These are phyloP conservation scores for Ceriops zippeliana DNA, from an alignment of 345 rosid species.

Conservation along the genomic window DNA sequence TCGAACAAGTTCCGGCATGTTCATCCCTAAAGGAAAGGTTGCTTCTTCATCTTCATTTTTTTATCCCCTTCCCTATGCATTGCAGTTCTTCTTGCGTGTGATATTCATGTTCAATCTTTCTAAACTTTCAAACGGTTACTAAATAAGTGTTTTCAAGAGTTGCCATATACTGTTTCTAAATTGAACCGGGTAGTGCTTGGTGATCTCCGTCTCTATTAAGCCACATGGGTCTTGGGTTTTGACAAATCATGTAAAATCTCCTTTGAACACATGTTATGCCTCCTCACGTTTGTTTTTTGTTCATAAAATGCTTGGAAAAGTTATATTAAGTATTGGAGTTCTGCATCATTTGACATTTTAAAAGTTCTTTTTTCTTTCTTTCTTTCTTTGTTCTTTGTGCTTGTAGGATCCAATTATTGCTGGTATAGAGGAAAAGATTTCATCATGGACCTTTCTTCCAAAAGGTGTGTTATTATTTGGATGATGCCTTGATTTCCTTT, in stretches of 20 bases:
- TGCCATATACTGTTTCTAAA: neutral
- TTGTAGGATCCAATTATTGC: conserved; percentile 79
- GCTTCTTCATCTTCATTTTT: conserved; percentile 8
- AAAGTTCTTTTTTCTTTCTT: neutral
- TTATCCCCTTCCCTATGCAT: neutral
- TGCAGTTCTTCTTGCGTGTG: no score
- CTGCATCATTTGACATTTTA: neutral
- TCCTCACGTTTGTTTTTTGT: no score
- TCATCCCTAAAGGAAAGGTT: conserved; percentile 86
- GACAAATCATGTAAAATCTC: conserved; percentile 1
- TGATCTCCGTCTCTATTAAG: neutral
- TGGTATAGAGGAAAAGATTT: conserved; percentile 88
- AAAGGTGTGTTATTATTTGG: conserved; percentile 48
- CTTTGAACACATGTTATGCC: no score
- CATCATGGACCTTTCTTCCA: conserved; percentile 95
- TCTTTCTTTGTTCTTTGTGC: conserved; percentile 4
- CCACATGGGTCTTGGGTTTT: neutral
- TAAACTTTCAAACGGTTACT: no score
- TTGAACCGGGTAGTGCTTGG: neutral
- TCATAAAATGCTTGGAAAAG: no score
- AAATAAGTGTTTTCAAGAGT: neutral
- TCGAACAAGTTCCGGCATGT: conserved; percentile 94
- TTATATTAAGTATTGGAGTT: neutral
- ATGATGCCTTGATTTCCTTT: neutral
- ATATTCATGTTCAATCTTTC: no score